A percentile compares a stretch with the other conserved stretches of the same genome.
Evolutionary conservation across 1,139 yeast genomes (phyloP).

Genomic region (Diutina rugosa): DNA sequence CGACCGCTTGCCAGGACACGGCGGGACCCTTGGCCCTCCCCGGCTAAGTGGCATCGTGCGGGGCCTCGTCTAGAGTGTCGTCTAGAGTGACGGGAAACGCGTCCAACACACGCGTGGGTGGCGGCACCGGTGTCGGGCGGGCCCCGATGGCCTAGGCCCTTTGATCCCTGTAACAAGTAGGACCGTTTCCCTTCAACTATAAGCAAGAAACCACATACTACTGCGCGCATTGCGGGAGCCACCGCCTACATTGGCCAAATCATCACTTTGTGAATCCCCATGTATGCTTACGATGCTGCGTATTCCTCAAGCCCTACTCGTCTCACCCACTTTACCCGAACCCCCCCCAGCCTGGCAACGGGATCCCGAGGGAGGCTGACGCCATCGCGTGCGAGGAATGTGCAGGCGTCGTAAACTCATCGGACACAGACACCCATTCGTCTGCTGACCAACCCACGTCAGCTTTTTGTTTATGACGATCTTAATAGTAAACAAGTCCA

Average conservation of each 20-base stretch:
- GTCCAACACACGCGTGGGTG: too few relatives aligned
- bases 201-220: not conserved
- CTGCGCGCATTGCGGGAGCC: not conserved
- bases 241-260: not conserved
- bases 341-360: not conserved
- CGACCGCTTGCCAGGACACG: too few relatives aligned
- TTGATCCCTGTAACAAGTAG: not conserved
- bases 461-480: not conserved
- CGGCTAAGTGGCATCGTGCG: too few relatives aligned
- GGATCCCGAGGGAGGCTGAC: not conserved
- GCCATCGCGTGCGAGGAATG: not conserved
- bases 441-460: not conserved
- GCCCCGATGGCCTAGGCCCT: not conserved
- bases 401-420: not conserved
- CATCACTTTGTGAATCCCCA: not conserved
- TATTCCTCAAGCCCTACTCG: too few relatives aligned
- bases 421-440: not conserved
- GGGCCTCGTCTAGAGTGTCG: not conserved
- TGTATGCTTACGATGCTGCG: too few relatives aligned
- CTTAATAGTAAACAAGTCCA: not conserved
- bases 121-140: too few relatives aligned
- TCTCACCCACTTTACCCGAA: too few relatives aligned
- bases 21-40: too few relatives aligned
- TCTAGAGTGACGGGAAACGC: too few relatives aligned
- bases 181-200: not conserved